phyloP scores from a whole-genome alignment of 768 basidiomycete genomes.

The Tylopilus intermedius region DNA sequence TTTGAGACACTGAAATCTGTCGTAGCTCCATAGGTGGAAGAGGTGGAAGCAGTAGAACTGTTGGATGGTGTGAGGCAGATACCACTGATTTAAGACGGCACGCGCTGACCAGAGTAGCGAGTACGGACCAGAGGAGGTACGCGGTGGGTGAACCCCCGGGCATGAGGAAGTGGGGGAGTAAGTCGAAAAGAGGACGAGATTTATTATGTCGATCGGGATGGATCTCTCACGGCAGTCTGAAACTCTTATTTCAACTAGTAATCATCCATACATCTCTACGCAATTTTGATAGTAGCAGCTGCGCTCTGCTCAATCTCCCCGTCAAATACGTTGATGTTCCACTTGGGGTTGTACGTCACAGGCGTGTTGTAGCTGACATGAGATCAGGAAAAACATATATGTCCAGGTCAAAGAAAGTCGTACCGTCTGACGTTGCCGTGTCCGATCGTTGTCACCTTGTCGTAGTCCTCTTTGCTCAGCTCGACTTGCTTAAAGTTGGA shows the following conservation, averaged over 20 bases:
- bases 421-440: slow-evolving; percentile 34
- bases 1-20: slow-evolving; percentile 66
- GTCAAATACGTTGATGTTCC: slow-evolving; percentile 71
- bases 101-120: slow-evolving; percentile 55
- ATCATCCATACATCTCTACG: slow-evolving; percentile 13
- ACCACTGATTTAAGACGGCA: background rate
- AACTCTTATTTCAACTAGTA: background rate
- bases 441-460: slow-evolving; percentile 42
- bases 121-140: slow-evolving; percentile 72
- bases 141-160: slow-evolving; percentile 69
- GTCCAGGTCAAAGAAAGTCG: background rate
- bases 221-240: background rate
- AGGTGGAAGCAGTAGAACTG: slow-evolving; percentile 68
- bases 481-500: slow-evolving; percentile 77
- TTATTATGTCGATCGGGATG: slow-evolving; percentile 1
- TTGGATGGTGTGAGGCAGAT: background rate
- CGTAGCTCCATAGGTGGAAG: slow-evolving; percentile 77
- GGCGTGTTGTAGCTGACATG: slow-evolving; percentile 52
- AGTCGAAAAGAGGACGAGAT: background rate
- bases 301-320: slow-evolving; percentile 51
- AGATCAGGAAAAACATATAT: background rate
- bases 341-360: slow-evolving; percentile 49
- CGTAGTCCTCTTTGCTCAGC: slow-evolving; percentile 62
- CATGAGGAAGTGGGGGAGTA: slow-evolving; percentile 41
- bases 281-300: slow-evolving; percentile 30